These are phyloP conservation scores for Vigna trinervia DNA, from an alignment of 306 rosid species.

Conservation along the genomic window DNA sequence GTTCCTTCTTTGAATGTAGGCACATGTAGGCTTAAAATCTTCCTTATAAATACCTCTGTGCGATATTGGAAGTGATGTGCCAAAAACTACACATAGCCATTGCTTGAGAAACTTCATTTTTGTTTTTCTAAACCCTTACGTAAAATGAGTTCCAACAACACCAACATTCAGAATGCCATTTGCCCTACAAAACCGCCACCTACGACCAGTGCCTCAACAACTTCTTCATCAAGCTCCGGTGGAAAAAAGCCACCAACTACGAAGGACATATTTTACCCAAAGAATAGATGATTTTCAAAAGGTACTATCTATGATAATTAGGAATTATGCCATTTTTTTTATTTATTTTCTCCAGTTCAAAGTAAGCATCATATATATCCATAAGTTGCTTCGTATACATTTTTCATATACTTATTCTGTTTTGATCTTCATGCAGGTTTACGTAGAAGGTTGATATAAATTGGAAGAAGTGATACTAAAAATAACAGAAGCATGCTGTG, in stretches of 20 bases:
- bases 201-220: conserved; percentile 1
- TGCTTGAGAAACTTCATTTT: neutral
- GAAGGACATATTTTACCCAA: conserved; percentile 7
- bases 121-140: neutral
- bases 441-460: neutral
- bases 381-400: neutral
- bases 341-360: neutral
- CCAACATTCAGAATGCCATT: neutral
- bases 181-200: conserved; percentile 38
- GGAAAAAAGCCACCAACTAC: neutral
- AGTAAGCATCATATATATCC: neutral
- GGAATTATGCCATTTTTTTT: neutral
- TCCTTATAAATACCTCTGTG: neutral
- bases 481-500: neutral
- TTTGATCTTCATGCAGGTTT: conserved; percentile 12
- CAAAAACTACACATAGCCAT: neutral
- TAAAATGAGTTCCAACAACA: conserved; percentile 17
- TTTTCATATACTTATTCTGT: neutral
- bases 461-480: neutral
- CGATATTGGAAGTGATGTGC: neutral
- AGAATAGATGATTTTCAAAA: conserved; percentile 15
- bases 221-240: conserved; percentile 29
- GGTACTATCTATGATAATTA: neutral
- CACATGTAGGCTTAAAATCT: neutral
- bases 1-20: neutral